Conservation (phyloP, 2,329 filamentous ascomycete genomes). For the Mariannaea sp. region DNA sequence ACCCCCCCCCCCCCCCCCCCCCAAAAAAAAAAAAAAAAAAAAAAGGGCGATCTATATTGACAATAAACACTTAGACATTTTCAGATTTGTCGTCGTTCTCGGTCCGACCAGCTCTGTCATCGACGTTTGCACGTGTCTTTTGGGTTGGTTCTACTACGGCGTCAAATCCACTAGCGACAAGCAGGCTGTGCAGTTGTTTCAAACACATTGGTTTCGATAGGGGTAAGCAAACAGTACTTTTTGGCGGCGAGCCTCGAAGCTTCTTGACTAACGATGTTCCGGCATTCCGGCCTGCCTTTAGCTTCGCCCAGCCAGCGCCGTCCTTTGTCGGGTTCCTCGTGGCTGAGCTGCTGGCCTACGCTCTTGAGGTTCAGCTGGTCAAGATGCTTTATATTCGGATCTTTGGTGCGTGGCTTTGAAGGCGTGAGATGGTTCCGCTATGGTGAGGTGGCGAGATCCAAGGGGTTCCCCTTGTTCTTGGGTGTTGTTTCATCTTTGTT, state of each 20-base stretch:
- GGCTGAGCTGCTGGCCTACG: neutral
- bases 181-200: slow-evolving; percentile 1
- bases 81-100: slow-evolving; percentile 37
- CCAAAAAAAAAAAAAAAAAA: too few relatives aligned
- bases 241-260: neutral
- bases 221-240: neutral
- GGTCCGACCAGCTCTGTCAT: slow-evolving; percentile 32
- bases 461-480: too few relatives aligned
- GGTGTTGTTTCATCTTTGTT: too few relatives aligned
- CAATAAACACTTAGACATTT: too few relatives aligned
- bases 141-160: slow-evolving; percentile 1
- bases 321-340: slow-evolving; percentile 2
- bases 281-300: neutral
- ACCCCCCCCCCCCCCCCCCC: too few relatives aligned
- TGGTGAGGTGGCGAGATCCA: too few relatives aligned
- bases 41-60: too few relatives aligned
- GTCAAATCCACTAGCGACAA: neutral
- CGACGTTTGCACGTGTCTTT: neutral
- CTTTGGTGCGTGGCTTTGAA: slow-evolving; percentile 3
- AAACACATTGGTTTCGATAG: slow-evolving; percentile 6
- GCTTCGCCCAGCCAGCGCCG: neutral
- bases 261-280: neutral
- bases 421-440: neutral
- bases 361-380: neutral
- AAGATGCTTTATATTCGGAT: neutral